A percentile compares a stretch with the other conserved stretches of the same genome.
These are phyloP conservation scores for Delitschia confertaspora DNA, from an alignment of 495 filamentous ascomycete species.

Conservation along the genomic window DNA sequence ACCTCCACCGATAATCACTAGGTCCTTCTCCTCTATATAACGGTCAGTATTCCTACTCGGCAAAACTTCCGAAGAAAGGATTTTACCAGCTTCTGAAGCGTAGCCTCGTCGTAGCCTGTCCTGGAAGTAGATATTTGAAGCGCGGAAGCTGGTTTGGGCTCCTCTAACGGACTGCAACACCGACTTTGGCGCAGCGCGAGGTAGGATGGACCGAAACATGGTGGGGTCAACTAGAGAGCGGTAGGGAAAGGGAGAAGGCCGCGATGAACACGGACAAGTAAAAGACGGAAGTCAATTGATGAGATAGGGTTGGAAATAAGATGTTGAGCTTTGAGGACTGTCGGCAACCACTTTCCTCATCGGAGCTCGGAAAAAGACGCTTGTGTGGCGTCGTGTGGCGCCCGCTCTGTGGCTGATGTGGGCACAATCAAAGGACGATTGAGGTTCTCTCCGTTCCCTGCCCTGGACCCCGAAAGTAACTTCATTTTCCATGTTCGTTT, in stretches of 20 bases:
- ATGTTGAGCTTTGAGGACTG: constrained; percentile 4
- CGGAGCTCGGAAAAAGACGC: not conserved
- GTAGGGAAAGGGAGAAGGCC: constrained; percentile 27
- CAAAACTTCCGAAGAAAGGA: constrained; percentile 24
- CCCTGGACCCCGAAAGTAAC: too few species aligned
- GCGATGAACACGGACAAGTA: constrained; percentile 21
- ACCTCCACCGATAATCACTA: constrained; percentile 93
- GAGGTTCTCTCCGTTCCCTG: too few species aligned
- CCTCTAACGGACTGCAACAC: constrained; percentile 45
- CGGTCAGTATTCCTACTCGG: constrained; percentile 20
- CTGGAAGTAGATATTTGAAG: constrained; percentile 50
- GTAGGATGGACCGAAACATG: constrained; percentile 70
- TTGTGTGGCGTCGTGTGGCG: too few species aligned
- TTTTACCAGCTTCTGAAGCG: constrained; percentile 67
- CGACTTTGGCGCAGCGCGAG: constrained; percentile 57
- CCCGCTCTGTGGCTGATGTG: too few species aligned
- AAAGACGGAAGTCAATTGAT: constrained; percentile 27
- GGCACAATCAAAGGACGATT: too few species aligned
- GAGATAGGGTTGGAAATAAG: constrained; percentile 6
- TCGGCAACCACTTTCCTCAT: not conserved
- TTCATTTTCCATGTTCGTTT: too few species aligned
- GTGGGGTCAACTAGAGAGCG: constrained; percentile 27
- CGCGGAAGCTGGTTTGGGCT: constrained; percentile 43
- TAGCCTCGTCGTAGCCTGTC: constrained; percentile 53
- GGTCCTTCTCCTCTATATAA: constrained; percentile 71